Evolutionary conservation across 2,329 filamentous ascomycete species (phyloP), one percentile per base, ranked within the genome.

Genomic region (Tolypocladium endophyticum): DNA sequence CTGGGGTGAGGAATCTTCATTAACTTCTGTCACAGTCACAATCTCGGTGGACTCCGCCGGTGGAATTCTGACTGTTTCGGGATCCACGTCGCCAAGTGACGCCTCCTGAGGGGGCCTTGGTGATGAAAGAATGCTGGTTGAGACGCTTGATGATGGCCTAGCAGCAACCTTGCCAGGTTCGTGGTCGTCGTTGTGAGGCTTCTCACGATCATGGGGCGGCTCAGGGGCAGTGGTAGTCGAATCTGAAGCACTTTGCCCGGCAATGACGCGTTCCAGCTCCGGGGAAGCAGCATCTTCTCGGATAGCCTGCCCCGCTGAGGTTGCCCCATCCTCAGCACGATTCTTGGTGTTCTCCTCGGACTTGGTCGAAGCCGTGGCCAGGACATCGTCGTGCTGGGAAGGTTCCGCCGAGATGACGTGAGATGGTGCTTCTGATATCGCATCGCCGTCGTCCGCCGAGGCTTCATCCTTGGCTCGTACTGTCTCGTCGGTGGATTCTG

Each of bases 401-500:
- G 20, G 12, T n/a, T 33, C 5, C 18, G 18, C 50, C 50, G 1
- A n/a, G 28, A 12, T 18, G 33, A 36, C 16, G 33, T 63, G 52
- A 2, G 52, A 53, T 16, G 55, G 43, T 25, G 55, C 23, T 41
- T 38, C 55, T 52, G 54, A 9, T 36, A 58, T 43, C 18, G 52
- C 45, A 23, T 61, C 55, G 25, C 64, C 61, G 41, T 54, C 58
- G 11, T 59, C 59, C 25, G 62, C 54, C 18, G 63, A 56, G 57
- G 65, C 58, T 23, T 64, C 57, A 23, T 69, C 66, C 59, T 73
- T 71, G 14, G 72, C 76, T 54, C 76, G 75, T 2, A 83, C 70
- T 5, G 83, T 86, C 66, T 85, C 83, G 61, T 86, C 81, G 1
- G 84, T 86, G 2, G 81, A 82, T 61, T 86, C 85, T 7, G 84